Evolutionary conservation across 2,329 filamentous ascomycete genomes (phyloP), one percentile per base, ranked within the genome.

Genomic region (Xylariaceae sp.): DNA sequence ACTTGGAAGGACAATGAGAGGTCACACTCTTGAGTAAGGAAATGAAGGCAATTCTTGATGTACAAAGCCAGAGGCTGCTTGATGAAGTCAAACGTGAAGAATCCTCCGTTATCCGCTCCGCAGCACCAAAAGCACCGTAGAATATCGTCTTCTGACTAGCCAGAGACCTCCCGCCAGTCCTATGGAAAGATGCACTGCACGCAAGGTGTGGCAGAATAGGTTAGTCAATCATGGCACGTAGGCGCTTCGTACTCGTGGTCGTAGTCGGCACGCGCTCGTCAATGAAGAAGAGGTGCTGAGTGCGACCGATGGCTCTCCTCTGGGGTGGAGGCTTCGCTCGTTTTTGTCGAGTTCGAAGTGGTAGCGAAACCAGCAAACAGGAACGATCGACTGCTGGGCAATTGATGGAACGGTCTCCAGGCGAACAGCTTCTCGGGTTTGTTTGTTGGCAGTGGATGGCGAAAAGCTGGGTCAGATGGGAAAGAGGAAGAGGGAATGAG

Each of bases 41-140:
- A 47, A 46, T 37, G 47, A 47, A 37, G 40, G n/a, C n/a, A n/a
- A n/a, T n/a, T n/a, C n/a, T 38, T 47, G 40, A 57, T 55, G 53
- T 57, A 57, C 53, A 57, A 56, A 56, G 52, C 49, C 49, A 50
- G 42, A 37, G 45, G 45, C 42, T 47, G 43, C 45, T 54, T 43
- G 44, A 47, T 23, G 37, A 43, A 46, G 35, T 41, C 42, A 44
- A 44, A 46, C 45, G 50, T 38, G 47, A 40, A 36, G 43, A 43
- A 44, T 37, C 46, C 42, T 47, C 45, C 46, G 38, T 40, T 43
- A 37, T 45, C 47, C 49, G 50, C 40, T 39, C 49, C 42, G 42
- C 40, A 35, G 42, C 34, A 49, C 40, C 39, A 43, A 37, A 31
- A 43, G 38, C 34, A 47, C 44, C 46, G 43, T 38, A 41, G 42